Evolutionary conservation across 2,329 filamentous ascomycete species (phyloP).

Genomic region (Bipolaris cookei): DNA sequence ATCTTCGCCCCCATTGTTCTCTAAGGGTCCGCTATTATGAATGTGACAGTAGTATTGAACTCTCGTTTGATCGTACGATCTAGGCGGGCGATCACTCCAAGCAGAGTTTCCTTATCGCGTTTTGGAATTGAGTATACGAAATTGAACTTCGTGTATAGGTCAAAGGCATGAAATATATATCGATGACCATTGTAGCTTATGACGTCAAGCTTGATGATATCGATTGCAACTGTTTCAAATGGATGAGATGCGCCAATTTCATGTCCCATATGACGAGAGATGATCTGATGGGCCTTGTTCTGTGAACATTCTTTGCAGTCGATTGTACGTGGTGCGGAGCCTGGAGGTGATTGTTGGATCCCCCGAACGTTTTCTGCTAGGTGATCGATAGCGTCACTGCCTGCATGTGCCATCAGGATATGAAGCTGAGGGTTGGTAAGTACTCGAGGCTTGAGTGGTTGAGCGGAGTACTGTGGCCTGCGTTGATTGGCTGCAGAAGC

Average conservation of each 20-base stretch:
- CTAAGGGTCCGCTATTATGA: constrained; percentile 14
- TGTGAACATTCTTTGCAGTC: constrained; percentile 1
- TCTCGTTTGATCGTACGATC: constrained; percentile 15
- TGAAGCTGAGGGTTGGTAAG: constrained; percentile 2
- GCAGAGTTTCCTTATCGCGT: constrained; percentile 13
- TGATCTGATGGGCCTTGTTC: constrained; percentile 3
- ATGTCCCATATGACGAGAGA: constrained; percentile 1
- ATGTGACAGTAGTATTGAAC: constrained; percentile 16
- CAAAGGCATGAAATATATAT: too few species aligned
- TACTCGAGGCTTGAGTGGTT: not conserved
- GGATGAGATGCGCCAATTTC: not conserved
- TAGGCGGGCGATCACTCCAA: constrained; percentile 50
- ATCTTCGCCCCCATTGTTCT: constrained; percentile 9
- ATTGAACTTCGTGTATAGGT: constrained; percentile 3
- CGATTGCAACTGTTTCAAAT: too few species aligned
- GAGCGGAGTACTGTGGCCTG: constrained; percentile 1
- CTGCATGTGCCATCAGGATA: too few species aligned
- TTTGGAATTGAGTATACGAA: constrained; percentile 4
- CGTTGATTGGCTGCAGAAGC: constrained; percentile 2
- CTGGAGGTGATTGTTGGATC: not conserved
- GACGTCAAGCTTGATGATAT: too few species aligned
- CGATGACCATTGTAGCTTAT: too few species aligned
- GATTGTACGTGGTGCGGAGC: not conserved
- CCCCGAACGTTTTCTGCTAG: not conserved
- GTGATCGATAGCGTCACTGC: constrained; percentile 3